Evolutionary conservation across 257 asterid genomes (phyloP), one percentile per base, ranked within the genome.

Genomic region (Thymus quinquecostatus): DNA sequence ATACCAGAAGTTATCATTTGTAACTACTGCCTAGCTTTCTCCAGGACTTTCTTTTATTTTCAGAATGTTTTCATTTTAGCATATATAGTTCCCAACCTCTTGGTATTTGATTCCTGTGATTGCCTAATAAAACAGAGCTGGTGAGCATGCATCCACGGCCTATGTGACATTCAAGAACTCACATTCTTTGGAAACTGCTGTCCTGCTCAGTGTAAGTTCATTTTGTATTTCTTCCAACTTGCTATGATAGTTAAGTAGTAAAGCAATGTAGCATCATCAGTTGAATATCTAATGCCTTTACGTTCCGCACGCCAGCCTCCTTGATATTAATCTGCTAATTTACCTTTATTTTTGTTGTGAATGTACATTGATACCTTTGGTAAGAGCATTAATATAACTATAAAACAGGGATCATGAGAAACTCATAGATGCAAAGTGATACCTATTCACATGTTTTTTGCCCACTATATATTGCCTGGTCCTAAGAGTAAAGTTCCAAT

Each of bases 181-280:
- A 51, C 96, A 92, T 85, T 90, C 98, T 79, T 73, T 88, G 85
- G 99, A 95, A 86, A 95, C 99, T 12, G 99, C 96, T 58, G 85
- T 92, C 54, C 86, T 95, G 78, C 96, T 95, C 81, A 88, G 92
- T 88, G 99, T 95, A 87, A 92, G 98, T 76, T 60, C 30, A 60
- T 69, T 48, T 60, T 61, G 41, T 50, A 58, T 27, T 44, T 51
- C 40, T 69, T 38, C 10, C 66, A 14, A 29, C 33, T 51, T 14
- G 69, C 70, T 50, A 10, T 59, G 33, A 12, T n/a, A 30, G 29
- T 57, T 72, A 30, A 21, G 38, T 4, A 36, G 48, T 64, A 63
- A 68, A n/a, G 13, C 62, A 53, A 6, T 29, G 41, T 64, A 51
- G 74, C 67, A 21, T 73, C 75, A 40, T 28, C 45, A 69, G 60